Evolutionary conservation across 2,329 filamentous ascomycete genomes (phyloP), one percentile per base, ranked within the genome.

Genomic region (Verticillium nubilum): DNA sequence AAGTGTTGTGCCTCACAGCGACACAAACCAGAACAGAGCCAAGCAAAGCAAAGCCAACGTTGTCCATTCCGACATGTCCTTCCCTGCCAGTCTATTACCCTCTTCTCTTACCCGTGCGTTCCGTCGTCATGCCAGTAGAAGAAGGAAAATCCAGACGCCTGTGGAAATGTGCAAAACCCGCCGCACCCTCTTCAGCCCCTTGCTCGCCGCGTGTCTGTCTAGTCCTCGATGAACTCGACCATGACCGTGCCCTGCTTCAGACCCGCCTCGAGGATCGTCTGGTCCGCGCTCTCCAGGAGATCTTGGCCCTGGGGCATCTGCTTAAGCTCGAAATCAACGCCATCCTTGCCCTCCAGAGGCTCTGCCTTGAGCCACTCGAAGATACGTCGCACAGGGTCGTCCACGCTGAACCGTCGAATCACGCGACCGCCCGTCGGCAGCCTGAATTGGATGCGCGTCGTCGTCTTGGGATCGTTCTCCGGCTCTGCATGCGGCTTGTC

Each of bases 341-440:
- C 91, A 29, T 85, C 83, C 73, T 92, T 94, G 67, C 89, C 92
- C 65, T 93, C 89, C 55, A 96, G 74, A 1, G 92, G 91, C 61
- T 89, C 86, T 0, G 93, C 89, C 77, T 98, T 99, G 64, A 99
- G 86, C 92, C 93, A 99, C 76, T 99, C 95, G 73, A 94, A 99
- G 53, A 99, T 87, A 13, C 91, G 86, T 59, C 86, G 83, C 13
- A 99, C 92, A 1, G 84, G 80, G 60, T 99, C 95, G 15, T 84
- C 74, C 3, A 93, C 74, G 10, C 80, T 78, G 74, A 99, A 99
- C n/a, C 91, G 86, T 29, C 92, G 88, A 61, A 99, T 93, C 10
- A 97, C 84, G 19, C 94, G 87, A 1, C 92, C 92, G 10, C 92
- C 92, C 12, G 85, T 88, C 1, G 93, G 87, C 67, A 97, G 90